phyloP scores from a whole-genome alignment of 805 yeast species.

The Ogataea naganishii region DNA sequence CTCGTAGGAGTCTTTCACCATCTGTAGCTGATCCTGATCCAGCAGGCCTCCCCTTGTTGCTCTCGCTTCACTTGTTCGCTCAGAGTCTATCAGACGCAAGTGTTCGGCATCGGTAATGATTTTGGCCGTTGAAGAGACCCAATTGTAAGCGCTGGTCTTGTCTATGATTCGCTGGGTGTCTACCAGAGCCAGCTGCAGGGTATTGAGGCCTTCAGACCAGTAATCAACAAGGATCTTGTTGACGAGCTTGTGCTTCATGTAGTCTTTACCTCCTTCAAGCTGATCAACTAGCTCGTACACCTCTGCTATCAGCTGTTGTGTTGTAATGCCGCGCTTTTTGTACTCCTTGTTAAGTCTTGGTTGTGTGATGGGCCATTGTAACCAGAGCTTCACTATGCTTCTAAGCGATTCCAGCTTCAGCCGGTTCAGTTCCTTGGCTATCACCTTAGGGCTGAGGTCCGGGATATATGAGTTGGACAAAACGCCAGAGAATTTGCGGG shows the following conservation, averaged over 20 bases:
- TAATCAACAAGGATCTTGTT: slow-evolving; percentile 38
- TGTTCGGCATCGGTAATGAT: slow-evolving; percentile 20
- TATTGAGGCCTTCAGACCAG: slow-evolving; percentile 51
- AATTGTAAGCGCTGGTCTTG: slow-evolving; percentile 36
- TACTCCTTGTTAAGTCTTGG: slow-evolving; percentile 16
- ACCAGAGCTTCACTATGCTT: slow-evolving; percentile 24
- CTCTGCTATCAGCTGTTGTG: slow-evolving; percentile 8
- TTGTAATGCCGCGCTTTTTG: slow-evolving; percentile 10
- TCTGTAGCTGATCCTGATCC: slow-evolving; percentile 16
- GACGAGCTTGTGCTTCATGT: slow-evolving; percentile 25
- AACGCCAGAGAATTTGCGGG: slow-evolving; percentile 18
- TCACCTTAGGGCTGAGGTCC: slow-evolving; percentile 12
- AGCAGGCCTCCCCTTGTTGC: no score
- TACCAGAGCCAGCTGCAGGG: slow-evolving; percentile 60
- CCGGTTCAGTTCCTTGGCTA: slow-evolving; percentile 17
- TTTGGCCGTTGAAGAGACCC: slow-evolving; percentile 41
- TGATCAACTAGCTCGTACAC: slow-evolving; percentile 7
- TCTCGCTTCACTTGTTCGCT: no score
- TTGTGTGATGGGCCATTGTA: slow-evolving; percentile 21
- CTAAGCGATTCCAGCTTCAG: slow-evolving; percentile 20
- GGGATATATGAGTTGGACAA: slow-evolving; percentile 26
- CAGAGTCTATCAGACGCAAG: no score
- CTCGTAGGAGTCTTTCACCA: slow-evolving; percentile 17
- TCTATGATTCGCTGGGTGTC: slow-evolving; percentile 61
- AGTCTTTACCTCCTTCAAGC: slow-evolving; percentile 6